phyloP scores from a whole-genome alignment of 108 stramenopile genomes.

The Schizochytrium sp. region DNA sequence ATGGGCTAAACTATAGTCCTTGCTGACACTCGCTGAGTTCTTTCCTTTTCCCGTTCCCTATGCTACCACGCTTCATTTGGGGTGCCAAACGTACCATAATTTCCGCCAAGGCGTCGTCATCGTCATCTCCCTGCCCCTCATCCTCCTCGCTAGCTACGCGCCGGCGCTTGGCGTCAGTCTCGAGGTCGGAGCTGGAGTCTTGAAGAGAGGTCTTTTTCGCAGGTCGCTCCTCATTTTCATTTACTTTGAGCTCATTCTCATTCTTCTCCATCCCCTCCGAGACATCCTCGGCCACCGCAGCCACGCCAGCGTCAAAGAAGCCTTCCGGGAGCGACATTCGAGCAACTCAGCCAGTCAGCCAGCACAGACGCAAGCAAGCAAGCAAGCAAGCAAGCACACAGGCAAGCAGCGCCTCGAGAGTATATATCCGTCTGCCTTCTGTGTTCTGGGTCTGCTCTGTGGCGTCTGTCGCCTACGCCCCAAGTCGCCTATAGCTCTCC shows the following conservation, averaged over 20 bases:
- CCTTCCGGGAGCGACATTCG: background rate
- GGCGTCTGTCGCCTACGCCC: background rate
- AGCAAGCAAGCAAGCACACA: background rate
- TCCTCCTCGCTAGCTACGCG: constrained; percentile 92
- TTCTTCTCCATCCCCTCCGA: background rate
- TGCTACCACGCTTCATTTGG: background rate
- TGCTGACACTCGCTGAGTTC: no score
- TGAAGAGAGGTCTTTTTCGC: constrained; percentile 68
- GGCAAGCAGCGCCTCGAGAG: background rate
- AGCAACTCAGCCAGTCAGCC: background rate
- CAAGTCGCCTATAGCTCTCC: no score
- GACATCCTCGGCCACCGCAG: background rate
- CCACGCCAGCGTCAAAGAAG: constrained; percentile 25
- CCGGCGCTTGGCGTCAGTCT: constrained; percentile 90
- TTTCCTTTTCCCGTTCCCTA: background rate
- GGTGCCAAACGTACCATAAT: background rate
- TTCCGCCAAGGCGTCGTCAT: background rate
- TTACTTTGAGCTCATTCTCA: background rate
- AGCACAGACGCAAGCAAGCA: background rate
- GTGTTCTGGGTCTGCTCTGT: background rate
- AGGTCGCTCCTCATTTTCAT: background rate
- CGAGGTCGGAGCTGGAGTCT: constrained; percentile 94
- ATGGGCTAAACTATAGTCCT: no score
- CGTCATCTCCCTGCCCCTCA: constrained; percentile 78
- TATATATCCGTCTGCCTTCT: background rate